These are phyloP conservation scores for Penicillium turbatum DNA, from an alignment of 495 filamentous ascomycete genomes.

Conservation along the genomic window DNA sequence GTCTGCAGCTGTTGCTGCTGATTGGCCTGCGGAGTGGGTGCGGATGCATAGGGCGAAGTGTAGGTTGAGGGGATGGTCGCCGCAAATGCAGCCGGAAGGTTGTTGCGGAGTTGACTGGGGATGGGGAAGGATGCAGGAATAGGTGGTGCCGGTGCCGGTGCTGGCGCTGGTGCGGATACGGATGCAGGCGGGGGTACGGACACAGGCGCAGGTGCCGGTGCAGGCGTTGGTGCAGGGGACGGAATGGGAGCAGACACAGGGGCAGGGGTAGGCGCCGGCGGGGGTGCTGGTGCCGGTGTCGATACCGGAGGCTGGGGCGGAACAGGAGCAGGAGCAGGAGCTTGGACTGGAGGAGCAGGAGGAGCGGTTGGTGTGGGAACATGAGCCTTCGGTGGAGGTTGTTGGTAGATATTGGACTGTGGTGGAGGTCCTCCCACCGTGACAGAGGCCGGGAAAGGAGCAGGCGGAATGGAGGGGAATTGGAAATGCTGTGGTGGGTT, in stretches of 20 bases:
- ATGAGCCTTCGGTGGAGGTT: conserved; percentile 11
- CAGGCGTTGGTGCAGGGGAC: conserved; percentile 19
- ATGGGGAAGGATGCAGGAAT: conserved; percentile 35
- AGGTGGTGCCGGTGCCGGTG: conserved; percentile 17
- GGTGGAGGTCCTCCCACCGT: conserved; percentile 15
- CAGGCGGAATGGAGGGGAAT: conserved; percentile 38
- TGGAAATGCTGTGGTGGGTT: conserved; percentile 41
- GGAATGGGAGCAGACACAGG: conserved; percentile 15
- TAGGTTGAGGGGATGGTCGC: conserved; percentile 39
- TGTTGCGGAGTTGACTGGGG: conserved; percentile 42
- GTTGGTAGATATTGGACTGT: conserved; percentile 23
- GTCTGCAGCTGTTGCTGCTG: conserved; percentile 31
- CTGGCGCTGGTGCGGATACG: neutral
- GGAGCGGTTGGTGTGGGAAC: conserved; percentile 10
- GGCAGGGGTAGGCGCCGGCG: conserved; percentile 20
- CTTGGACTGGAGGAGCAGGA: conserved; percentile 12
- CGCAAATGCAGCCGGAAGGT: conserved; percentile 42
- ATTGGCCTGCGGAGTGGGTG: conserved; percentile 32
- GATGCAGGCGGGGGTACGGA: conserved; percentile 4
- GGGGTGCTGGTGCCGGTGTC: conserved; percentile 14
- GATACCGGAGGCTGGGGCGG: conserved; percentile 1
- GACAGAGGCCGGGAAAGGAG: conserved; percentile 27
- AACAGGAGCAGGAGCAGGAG: conserved; percentile 15
- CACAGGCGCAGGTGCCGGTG: conserved; percentile 12
- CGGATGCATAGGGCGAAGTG: conserved; percentile 42